A percentile compares a stretch with the other conserved stretches of the same genome.
These are phyloP conservation scores for Prunus campanulata DNA, from an alignment of 306 rosid species.

Conservation along the genomic window DNA sequence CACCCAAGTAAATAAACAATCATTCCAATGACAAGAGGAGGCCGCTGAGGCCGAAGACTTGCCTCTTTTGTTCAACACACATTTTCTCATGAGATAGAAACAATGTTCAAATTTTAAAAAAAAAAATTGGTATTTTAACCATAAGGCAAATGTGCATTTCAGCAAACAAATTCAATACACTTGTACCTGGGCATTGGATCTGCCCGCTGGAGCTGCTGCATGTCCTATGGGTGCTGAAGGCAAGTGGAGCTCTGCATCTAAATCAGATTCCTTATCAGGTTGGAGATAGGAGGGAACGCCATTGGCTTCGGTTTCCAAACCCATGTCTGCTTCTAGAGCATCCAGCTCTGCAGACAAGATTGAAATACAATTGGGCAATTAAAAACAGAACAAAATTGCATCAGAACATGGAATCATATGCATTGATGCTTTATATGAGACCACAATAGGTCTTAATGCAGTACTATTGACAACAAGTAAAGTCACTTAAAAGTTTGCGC, in stretches of 20 bases:
- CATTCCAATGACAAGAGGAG: no score
- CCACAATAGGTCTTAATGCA: not conserved
- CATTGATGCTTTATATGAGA: not conserved
- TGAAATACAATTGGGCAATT: not conserved
- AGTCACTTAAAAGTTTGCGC: not conserved
- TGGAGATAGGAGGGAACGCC: constrained; percentile 98
- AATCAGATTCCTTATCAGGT: constrained; percentile 86
- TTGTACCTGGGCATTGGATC: constrained; percentile 67
- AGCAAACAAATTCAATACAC: constrained; percentile 1
- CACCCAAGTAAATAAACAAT: no score
- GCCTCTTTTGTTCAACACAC: not conserved
- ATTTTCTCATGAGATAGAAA: not conserved
- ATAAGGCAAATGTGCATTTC: not conserved
- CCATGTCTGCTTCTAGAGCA: constrained; percentile 93
- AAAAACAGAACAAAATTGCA: not conserved
- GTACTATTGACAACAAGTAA: not conserved
- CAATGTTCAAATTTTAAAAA: not conserved
- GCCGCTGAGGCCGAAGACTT: no score
- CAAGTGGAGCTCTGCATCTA: constrained; percentile 78
- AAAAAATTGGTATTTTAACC: not conserved
- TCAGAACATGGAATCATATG: not conserved
- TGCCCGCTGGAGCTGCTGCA: constrained; percentile 52
- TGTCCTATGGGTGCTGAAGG: constrained; percentile 91
- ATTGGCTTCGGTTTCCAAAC: constrained; percentile 69
- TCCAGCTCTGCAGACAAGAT: constrained; percentile 65